Percentiles rank a stretch among this genome's conserved stretches.
Conservation (phyloP, 805 yeast genomes). For the Wickerhamiella dianesei region DNA sequence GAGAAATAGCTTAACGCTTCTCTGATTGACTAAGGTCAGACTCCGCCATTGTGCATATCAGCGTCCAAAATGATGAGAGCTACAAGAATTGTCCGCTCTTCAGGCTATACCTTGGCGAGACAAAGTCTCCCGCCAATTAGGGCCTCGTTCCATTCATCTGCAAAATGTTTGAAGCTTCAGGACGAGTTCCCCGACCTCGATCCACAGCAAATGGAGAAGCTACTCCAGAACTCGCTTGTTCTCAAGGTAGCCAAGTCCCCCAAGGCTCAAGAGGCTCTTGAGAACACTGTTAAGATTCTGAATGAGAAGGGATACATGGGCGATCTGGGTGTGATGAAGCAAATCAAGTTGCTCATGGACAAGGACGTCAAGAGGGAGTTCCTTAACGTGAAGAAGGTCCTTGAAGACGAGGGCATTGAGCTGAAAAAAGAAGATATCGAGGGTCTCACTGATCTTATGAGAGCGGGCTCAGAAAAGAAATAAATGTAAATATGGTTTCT, state of each 20-base stretch:
- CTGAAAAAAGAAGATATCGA: slow-evolving; percentile 13
- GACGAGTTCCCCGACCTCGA: slow-evolving; percentile 8
- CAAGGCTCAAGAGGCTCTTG: slow-evolving; percentile 15
- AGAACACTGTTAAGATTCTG: slow-evolving; percentile 13
- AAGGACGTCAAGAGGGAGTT: slow-evolving; percentile 19
- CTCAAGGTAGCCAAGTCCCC: slow-evolving; percentile 17
- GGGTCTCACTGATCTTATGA: slow-evolving; percentile 12
- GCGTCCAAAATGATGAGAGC: neutral
- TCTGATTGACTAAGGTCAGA: too few species aligned
- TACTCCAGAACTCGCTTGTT: slow-evolving; percentile 11
- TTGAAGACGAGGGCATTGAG: slow-evolving; percentile 16
- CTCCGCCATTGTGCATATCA: too few species aligned
- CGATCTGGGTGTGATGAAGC: slow-evolving; percentile 15
- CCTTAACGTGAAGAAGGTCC: slow-evolving; percentile 14
- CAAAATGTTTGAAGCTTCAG: neutral
- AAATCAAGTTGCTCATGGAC: slow-evolving; percentile 21
- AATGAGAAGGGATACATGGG: slow-evolving; percentile 18
- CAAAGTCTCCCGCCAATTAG: neutral
- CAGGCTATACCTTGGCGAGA: too few species aligned
- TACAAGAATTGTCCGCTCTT: neutral
- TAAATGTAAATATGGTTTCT: neutral
- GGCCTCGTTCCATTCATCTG: neutral
- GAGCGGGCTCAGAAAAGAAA: slow-evolving; percentile 1
- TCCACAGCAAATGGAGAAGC: slow-evolving; percentile 9
- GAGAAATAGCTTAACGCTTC: too few species aligned